These are phyloP conservation scores for Rhizopogon sp. DNA, from an alignment of 768 basidiomycete genomes.

Conservation along the genomic window DNA sequence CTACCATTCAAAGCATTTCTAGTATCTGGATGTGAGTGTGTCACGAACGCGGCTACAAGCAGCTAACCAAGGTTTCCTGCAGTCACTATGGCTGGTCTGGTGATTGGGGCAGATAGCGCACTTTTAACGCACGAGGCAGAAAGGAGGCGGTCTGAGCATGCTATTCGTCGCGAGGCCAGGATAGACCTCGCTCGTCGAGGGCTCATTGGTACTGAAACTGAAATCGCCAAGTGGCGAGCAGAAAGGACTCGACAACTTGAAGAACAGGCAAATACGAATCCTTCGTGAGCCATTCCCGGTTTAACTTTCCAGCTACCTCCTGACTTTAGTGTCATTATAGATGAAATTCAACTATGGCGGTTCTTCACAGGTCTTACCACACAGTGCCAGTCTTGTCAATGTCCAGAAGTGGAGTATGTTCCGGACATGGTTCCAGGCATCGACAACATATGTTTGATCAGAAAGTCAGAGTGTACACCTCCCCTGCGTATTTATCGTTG, in stretches of 20 bases:
- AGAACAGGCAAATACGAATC: not conserved
- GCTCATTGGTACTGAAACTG: constrained; percentile 76
- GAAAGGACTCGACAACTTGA: constrained; percentile 25
- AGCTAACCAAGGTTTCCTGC: constrained; percentile 11
- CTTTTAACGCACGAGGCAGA: constrained; percentile 65
- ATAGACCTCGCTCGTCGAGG: constrained; percentile 72
- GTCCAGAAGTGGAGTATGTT: not conserved
- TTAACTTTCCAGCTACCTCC: not conserved
- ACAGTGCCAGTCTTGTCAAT: constrained; percentile 1
- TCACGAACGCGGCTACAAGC: not conserved
- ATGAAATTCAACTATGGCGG: constrained; percentile 13
- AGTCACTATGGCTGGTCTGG: constrained; percentile 64
- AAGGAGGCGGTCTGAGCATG: constrained; percentile 62
- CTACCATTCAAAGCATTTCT: constrained; percentile 79
- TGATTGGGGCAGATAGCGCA: constrained; percentile 73
- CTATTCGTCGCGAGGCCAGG: constrained; percentile 67
- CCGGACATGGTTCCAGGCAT: not conserved
- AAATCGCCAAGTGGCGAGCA: constrained; percentile 76
- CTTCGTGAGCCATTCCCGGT: not conserved
- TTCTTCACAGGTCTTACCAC: constrained; percentile 6
- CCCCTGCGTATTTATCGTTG: constrained; percentile 79
- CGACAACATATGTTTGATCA: constrained; percentile 49
- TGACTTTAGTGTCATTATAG: constrained; percentile 8
- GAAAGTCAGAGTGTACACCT: constrained; percentile 80
- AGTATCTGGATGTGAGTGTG: constrained; percentile 58